Percentiles rank a stretch among this genome's conserved stretches.
phyloP scores from a whole-genome alignment of 306 rosid species.

The Malus fusca region DNA sequence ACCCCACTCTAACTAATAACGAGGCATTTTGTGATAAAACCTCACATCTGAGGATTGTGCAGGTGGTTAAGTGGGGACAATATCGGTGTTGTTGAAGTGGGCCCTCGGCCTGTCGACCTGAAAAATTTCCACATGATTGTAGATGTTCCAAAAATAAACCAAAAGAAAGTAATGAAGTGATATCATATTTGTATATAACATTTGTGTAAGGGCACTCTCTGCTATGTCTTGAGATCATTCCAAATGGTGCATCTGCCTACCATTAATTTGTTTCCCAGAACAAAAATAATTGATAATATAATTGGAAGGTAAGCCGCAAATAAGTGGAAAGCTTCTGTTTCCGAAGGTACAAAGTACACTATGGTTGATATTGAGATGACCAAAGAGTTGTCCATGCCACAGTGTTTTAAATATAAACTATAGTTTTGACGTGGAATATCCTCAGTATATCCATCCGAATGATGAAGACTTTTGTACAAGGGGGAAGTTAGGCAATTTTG shows the following conservation, averaged over 20 bases:
- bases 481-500: no score
- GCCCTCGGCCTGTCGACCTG: no score
- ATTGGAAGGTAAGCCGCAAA: background rate
- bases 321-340: background rate
- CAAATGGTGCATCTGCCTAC: background rate
- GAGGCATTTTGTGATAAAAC: no score
- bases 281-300: background rate
- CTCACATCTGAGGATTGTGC: no score
- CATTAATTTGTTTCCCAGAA: background rate
- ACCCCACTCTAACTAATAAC: no score
- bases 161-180: background rate
- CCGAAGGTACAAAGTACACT: background rate
- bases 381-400: background rate
- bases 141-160: no score
- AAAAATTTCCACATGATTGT: no score
- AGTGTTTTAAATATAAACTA: background rate
- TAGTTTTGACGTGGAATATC: slow-evolving; percentile 25
- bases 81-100: no score
- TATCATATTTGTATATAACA: background rate
- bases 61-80: no score
- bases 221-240: background rate
- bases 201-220: background rate
- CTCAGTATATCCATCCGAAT: background rate
- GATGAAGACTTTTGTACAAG: background rate
- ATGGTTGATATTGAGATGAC: background rate